A percentile compares a stretch with the other conserved stretches of the same genome.
These are phyloP conservation scores for Ampelomyces quisqualis DNA, from an alignment of 2,329 filamentous ascomycete genomes.

Conservation along the genomic window DNA sequence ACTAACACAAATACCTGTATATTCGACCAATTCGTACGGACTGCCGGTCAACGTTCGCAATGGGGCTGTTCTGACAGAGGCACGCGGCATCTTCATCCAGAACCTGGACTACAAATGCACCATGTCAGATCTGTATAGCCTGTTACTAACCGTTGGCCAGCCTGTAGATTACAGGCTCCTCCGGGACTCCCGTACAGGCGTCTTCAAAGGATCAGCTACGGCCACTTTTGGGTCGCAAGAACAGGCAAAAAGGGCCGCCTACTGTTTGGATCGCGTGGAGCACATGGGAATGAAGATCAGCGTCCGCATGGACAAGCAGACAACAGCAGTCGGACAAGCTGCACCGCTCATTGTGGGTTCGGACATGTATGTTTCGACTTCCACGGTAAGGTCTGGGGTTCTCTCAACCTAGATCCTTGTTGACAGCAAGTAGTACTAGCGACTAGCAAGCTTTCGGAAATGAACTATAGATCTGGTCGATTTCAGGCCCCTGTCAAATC, in stretches of 20 bases:
- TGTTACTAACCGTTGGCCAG: slow-evolving; percentile 30
- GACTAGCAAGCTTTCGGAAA: too few species aligned
- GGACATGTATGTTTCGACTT: slow-evolving; percentile 9
- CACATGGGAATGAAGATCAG: slow-evolving; percentile 37
- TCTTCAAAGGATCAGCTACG: slow-evolving; percentile 38
- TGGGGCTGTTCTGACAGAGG: slow-evolving; percentile 41
- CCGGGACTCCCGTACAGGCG: slow-evolving; percentile 25
- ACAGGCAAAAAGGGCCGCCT: slow-evolving; percentile 34
- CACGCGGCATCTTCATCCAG: slow-evolving; percentile 42
- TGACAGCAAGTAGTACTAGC: slow-evolving; percentile 20
- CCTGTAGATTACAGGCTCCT: slow-evolving; percentile 30
- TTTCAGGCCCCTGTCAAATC: neutral
- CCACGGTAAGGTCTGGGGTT: slow-evolving; percentile 15
- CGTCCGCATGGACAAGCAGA: slow-evolving; percentile 39
- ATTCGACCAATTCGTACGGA: slow-evolving; percentile 34
- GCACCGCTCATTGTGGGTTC: slow-evolving; percentile 17
- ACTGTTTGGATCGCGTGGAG: slow-evolving; percentile 25
- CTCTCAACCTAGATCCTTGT: neutral
- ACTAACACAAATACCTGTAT: slow-evolving; percentile 25
- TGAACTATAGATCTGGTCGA: too few species aligned
- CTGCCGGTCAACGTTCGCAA: slow-evolving; percentile 42
- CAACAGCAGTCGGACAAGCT: slow-evolving; percentile 35
- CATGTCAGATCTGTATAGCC: slow-evolving; percentile 25
- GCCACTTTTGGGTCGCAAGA: slow-evolving; percentile 34
- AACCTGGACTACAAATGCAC: slow-evolving; percentile 33